These are phyloP conservation scores for Apiospora kogelbergensis DNA, from an alignment of 2,329 filamentous ascomycete genomes.

Conservation along the genomic window DNA sequence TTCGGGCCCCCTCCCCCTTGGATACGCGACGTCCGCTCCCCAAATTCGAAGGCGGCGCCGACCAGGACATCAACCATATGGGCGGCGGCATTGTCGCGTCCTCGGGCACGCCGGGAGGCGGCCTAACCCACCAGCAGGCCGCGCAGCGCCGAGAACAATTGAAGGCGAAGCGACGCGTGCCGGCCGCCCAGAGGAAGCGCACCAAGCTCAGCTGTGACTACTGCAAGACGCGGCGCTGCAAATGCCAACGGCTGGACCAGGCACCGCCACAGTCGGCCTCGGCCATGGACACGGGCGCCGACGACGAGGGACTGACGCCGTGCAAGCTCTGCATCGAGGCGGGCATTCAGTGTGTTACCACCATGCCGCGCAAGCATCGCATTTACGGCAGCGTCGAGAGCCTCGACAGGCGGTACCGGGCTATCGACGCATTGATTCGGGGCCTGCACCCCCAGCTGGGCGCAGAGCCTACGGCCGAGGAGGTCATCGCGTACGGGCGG, in stretches of 20 bases:
- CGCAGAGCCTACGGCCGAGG: slow-evolving; percentile 34
- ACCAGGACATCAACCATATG: not conserved
- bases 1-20: not conserved
- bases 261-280: not conserved
- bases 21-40: slow-evolving; percentile 7
- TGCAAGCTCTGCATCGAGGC: slow-evolving; percentile 40
- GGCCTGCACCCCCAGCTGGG: slow-evolving; percentile 40
- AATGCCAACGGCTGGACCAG: slow-evolving; percentile 29
- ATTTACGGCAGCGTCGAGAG: slow-evolving; percentile 46
- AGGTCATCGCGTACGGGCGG: slow-evolving; percentile 38
- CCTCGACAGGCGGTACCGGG: slow-evolving; percentile 41
- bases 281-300: slow-evolving; percentile 2
- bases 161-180: slow-evolving; percentile 32
- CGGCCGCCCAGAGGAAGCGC: slow-evolving; percentile 33
- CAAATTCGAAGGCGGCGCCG: slow-evolving; percentile 2
- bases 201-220: slow-evolving; percentile 36
- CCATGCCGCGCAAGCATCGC: slow-evolving; percentile 42
- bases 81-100: not conserved
- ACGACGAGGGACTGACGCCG: slow-evolving; percentile 22
- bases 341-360: slow-evolving; percentile 40
- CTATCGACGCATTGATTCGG: slow-evolving; percentile 40
- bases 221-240: slow-evolving; percentile 36
- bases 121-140: not conserved
- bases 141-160: slow-evolving; percentile 22
- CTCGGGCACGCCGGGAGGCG: not conserved